Evolutionary conservation across 345 rosid genomes (phyloP), one percentile per base, ranked within the genome.

Genomic region (Populus euphratica): DNA sequence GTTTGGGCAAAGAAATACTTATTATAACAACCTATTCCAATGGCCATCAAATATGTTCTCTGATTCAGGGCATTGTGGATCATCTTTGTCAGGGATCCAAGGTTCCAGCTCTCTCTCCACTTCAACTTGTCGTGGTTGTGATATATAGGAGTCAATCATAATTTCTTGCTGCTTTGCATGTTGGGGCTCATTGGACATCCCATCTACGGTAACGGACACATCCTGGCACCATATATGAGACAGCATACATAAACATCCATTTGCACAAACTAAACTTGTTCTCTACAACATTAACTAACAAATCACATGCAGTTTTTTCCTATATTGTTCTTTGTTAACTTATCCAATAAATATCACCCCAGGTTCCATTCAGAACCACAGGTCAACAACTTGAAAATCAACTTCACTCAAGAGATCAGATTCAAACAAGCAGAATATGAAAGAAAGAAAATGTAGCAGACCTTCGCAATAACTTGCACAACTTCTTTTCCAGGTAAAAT

Each of bases 401-500:
- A 27, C 23, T 70, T 70, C 29, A 59, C 44, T 27, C 63, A 41
- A 77, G 50, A 36, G 75, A 76, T 70, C 33, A 66, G 44, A 81
- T 68, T 41, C 8, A 29, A 59, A 33, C 63, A 44, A 70, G 66
- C 33, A 80, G 70, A 54, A 43, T 21, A 69, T 16, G n/a, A 73
- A 81, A 75, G 17, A 70, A 25, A 70, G 50, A 29, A 83, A 73
- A 68, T 41, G 65, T n/a, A 49, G 69, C 56, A 79, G 77, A 96
- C 99, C 98, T 94, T 90, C 23, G 97, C 98, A 79, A 90, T 75
- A 88, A 96, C 89, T 91, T 94, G 97, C 80, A 90, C 97, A 83
- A 94, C 89, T 67, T 96, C 97, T 81, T 88, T 89, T 20, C 89
- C 94, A 78, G 92, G 91, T 79, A 96, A 85, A 73, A 92, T 86